Evolutionary conservation across 331 rosid genomes (phyloP).

Genomic region (Erythrophleum ivorense): DNA sequence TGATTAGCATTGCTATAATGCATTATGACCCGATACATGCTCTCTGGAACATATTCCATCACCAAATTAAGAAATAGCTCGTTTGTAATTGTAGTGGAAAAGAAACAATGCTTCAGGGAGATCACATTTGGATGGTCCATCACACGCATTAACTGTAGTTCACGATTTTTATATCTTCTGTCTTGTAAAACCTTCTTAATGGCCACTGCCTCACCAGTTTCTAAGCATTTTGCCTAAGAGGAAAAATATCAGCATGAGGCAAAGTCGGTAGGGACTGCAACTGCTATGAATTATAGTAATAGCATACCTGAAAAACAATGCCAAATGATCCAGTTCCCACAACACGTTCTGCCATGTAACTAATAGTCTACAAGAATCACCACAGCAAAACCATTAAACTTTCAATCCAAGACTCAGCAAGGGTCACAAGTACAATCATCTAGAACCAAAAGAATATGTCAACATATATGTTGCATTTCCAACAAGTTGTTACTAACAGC

Average conservation of each 20-base stretch:
- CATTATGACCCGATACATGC: slow-evolving; percentile 84
- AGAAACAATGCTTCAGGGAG: slow-evolving; percentile 93
- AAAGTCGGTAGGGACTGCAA: slow-evolving; percentile 16
- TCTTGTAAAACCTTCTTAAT: slow-evolving; percentile 95
- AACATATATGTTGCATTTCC: neutral
- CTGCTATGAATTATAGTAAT: neutral
- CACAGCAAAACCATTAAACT: slow-evolving; percentile 41
- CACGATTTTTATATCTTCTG: slow-evolving; percentile 90
- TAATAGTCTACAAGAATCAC: slow-evolving; percentile 79
- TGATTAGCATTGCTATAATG: slow-evolving; percentile 82
- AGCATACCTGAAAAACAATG: slow-evolving; percentile 88
- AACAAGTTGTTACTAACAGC: neutral
- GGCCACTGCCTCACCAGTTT: slow-evolving; percentile 94
- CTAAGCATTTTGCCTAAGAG: slow-evolving; percentile 92
- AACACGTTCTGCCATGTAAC: slow-evolving; percentile 98
- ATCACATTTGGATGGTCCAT: slow-evolving; percentile 98
- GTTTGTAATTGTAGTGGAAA: slow-evolving; percentile 86
- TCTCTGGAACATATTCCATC: slow-evolving; percentile 97
- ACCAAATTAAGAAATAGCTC: slow-evolving; percentile 97
- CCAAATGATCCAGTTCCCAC: slow-evolving; percentile 99
- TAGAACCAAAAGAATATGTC: neutral
- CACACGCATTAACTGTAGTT: slow-evolving; percentile 92
- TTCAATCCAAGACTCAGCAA: slow-evolving; percentile 18
- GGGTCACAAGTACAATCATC: slow-evolving; percentile 20
- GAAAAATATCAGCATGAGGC: slow-evolving; percentile 20